Conservation (phyloP, 1,284 basidiomycete genomes). For the Cryptococcus depauperatus region DNA sequence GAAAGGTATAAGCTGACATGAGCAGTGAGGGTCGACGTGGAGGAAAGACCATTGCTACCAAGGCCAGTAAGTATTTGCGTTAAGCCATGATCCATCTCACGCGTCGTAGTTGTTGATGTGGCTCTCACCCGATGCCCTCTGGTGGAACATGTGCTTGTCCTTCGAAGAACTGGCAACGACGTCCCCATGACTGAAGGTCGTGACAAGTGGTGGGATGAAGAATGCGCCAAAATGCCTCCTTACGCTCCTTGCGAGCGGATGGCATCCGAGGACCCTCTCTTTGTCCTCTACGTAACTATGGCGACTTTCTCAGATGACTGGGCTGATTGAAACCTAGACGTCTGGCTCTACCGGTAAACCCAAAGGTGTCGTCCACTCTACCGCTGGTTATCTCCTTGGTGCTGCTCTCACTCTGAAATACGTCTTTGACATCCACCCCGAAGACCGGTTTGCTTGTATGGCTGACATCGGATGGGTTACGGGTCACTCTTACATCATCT, state of each 20-base stretch:
- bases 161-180: constrained; percentile 76
- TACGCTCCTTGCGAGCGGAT: constrained; percentile 86
- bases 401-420: constrained; percentile 89
- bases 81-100: background rate
- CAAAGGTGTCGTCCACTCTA: constrained; percentile 94
- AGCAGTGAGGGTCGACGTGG: constrained; percentile 77
- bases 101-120: constrained; percentile 63
- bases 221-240: constrained; percentile 69
- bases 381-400: constrained; percentile 85
- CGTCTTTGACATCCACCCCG: constrained; percentile 91
- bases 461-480: constrained; percentile 99
- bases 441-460: constrained; percentile 93
- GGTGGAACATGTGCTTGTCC: constrained; percentile 86
- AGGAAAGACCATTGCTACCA: constrained; percentile 91
- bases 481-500: constrained; percentile 95
- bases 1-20: background rate
- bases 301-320: constrained; percentile 7
- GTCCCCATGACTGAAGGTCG: constrained; percentile 77
- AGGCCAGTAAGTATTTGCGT: constrained; percentile 52
- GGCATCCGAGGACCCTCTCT: constrained; percentile 85
- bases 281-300: constrained; percentile 83
- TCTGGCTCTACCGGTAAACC: constrained; percentile 94
- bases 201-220: constrained; percentile 97
- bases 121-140: constrained; percentile 76
- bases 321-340: constrained; percentile 52